Conservation (phyloP, 2,329 filamentous ascomycete genomes). For the Phoma sp. region DNA sequence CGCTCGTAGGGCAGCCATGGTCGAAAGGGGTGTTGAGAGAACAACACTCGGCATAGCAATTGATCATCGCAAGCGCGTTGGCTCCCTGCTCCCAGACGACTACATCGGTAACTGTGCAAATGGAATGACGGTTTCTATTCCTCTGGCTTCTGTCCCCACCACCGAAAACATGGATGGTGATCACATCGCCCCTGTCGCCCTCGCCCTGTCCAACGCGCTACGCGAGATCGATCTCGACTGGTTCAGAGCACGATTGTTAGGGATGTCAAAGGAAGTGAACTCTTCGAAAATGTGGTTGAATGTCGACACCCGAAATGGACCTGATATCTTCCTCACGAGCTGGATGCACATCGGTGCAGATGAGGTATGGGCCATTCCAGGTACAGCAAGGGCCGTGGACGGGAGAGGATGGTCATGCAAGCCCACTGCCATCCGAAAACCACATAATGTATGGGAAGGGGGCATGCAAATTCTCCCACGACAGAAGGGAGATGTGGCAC, state of each 20-base stretch:
- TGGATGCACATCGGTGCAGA: constrained; percentile 38
- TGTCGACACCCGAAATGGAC: constrained; percentile 22
- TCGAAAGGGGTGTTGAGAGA: neutral
- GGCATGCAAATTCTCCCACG: constrained; percentile 33
- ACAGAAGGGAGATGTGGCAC: constrained; percentile 7
- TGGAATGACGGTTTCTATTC: constrained; percentile 4
- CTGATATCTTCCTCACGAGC: constrained; percentile 38
- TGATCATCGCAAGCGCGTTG: constrained; percentile 7
- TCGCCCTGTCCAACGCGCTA: neutral
- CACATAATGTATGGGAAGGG: constrained; percentile 31
- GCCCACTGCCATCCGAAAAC: constrained; percentile 30
- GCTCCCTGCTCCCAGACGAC: neutral
- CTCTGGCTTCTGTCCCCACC: neutral
- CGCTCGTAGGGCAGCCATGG: constrained; percentile 15
- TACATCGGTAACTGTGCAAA: constrained; percentile 22
- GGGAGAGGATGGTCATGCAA: neutral
- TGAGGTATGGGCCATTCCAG: constrained; percentile 33
- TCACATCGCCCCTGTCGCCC: neutral
- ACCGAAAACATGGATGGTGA: neutral
- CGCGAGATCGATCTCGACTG: constrained; percentile 6
- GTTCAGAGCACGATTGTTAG: constrained; percentile 18
- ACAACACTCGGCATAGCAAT: constrained; percentile 25
- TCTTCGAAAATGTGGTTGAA: constrained; percentile 13
- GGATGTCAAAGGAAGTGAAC: constrained; percentile 12
- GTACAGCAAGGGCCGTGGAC: constrained; percentile 11